Conservation (phyloP, 768 basidiomycete genomes). For the Tricholoma bakamatsutake region DNA sequence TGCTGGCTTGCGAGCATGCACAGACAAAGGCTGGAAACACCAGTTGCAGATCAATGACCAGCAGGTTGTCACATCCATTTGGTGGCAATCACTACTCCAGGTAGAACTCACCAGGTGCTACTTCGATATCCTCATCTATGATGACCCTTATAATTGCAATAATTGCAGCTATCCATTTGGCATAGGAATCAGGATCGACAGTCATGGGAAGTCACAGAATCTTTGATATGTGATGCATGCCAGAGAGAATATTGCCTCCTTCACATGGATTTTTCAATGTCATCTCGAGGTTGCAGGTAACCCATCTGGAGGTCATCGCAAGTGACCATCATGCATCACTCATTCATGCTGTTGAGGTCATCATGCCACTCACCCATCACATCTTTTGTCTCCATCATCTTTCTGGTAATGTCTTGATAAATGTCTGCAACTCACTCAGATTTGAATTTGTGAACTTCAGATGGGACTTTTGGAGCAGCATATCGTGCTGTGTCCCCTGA, state of each 20-base stretch:
- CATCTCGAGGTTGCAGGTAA: conserved; percentile 8
- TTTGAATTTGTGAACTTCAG: conserved; percentile 16
- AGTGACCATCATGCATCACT: conserved; percentile 10
- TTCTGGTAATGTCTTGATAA: conserved; percentile 16
- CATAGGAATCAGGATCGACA: conserved; percentile 18
- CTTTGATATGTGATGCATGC: conserved; percentile 20
- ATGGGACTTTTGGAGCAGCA: conserved; percentile 21
- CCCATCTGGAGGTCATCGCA: conserved; percentile 4
- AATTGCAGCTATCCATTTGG: no score
- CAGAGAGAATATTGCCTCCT: conserved; percentile 5
- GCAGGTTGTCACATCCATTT: conserved; percentile 14
- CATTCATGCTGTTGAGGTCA: conserved; percentile 1
- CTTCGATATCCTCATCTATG: conserved; percentile 18
- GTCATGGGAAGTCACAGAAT: conserved; percentile 11
- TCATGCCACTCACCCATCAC: conserved; percentile 6
- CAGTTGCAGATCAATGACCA: not conserved
- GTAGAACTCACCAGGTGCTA: conserved; percentile 12
- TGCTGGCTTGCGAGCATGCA: conserved; percentile 9
- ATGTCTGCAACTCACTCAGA: conserved; percentile 15
- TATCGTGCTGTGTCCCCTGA: conserved; percentile 26
- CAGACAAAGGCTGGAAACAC: not conserved
- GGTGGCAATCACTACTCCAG: conserved; percentile 29
- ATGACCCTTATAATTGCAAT: conserved; percentile 19
- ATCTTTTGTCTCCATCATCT: conserved; percentile 25
- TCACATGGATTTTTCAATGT: conserved; percentile 16